phyloP scores from a whole-genome alignment of 1,139 yeast species.

The Lodderomyces beijingensis region DNA sequence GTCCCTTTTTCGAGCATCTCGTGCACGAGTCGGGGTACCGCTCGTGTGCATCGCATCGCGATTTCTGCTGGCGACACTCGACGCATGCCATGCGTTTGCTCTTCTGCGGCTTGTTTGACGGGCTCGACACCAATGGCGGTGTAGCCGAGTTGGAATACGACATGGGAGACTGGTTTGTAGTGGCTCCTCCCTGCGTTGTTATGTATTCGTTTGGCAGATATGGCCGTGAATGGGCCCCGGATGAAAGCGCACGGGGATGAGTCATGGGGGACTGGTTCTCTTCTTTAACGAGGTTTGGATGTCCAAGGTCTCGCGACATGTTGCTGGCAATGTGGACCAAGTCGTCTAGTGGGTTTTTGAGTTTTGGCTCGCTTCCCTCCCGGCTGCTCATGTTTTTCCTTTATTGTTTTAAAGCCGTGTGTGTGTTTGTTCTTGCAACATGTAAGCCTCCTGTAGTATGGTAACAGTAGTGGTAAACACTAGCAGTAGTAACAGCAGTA shows the following conservation, averaged over 20 bases:
- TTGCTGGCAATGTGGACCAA: constrained; percentile 42
- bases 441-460: too few relatives aligned
- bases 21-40: constrained; percentile 78
- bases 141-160: constrained; percentile 5
- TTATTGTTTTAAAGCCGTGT: too few relatives aligned
- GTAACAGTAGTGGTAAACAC: too few relatives aligned
- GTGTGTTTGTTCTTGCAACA: too few relatives aligned
- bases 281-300: not conserved
- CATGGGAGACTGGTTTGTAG: not conserved
- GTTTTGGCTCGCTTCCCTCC: constrained; percentile 1
- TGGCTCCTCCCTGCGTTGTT: too few relatives aligned
- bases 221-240: too few relatives aligned
- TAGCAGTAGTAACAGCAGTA: too few relatives aligned
- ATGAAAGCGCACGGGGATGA: too few relatives aligned
- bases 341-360: constrained; percentile 29
- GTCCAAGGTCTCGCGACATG: constrained; percentile 39
- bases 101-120: constrained; percentile 18
- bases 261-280: not conserved
- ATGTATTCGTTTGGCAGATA: too few relatives aligned
- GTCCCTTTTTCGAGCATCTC: constrained; percentile 66
- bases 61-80: constrained; percentile 92
- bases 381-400: not conserved
- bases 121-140: constrained; percentile 6
- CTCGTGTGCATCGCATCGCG: constrained; percentile 83
- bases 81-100: constrained; percentile 81